Evolutionary conservation across 106 monocot species (phyloP).

Genomic region (Acorus calamus): DNA sequence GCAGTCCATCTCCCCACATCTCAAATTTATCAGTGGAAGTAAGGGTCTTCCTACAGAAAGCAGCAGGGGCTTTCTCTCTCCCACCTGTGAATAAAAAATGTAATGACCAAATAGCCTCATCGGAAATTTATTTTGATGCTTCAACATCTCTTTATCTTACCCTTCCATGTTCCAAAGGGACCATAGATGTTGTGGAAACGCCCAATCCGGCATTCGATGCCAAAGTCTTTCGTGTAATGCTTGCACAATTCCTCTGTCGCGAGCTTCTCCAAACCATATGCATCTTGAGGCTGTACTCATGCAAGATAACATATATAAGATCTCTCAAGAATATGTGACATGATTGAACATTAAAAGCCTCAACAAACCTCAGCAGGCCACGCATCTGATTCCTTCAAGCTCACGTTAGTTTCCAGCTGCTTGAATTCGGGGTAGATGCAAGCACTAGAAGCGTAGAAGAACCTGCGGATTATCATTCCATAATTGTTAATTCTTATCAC

Average conservation of each 20-base stretch:
- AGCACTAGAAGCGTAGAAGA: background rate
- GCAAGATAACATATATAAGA: no score
- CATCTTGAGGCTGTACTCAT: background rate
- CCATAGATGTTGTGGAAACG: conserved; percentile 2
- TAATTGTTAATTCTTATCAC: no score
- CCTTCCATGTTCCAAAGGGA: background rate
- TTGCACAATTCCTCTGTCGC: background rate
- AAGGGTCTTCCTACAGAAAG: background rate
- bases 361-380: background rate
- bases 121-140: no score
- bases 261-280: background rate
- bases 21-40: background rate
- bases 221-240: background rate
- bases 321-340: no score
- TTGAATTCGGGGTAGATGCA: background rate
- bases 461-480: background rate
- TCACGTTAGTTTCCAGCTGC: background rate
- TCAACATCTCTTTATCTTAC: background rate
- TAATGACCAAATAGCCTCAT: no score
- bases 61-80: background rate
- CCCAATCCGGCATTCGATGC: background rate
- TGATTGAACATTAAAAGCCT: no score
- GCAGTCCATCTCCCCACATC: background rate
- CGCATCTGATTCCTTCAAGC: background rate
- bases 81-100: background rate